Evolutionary conservation across 2,329 filamentous ascomycete species (phyloP).

Genomic region (Aspergillus bombycis): DNA sequence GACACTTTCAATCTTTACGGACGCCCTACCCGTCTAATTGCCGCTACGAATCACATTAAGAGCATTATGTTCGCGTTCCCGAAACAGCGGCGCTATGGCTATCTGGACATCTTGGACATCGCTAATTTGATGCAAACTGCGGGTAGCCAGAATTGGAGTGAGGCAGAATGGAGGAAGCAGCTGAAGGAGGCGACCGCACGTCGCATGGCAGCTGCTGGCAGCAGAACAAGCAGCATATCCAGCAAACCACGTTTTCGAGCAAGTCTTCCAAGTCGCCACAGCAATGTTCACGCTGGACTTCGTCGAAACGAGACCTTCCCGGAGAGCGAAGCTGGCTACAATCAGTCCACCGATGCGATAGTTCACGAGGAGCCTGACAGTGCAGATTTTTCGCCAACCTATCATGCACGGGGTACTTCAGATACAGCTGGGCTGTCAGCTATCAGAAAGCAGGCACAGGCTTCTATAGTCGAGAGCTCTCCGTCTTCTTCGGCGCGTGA

Average conservation of each 20-base stretch:
- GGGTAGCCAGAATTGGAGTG: constrained; percentile 76
- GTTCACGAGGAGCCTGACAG: constrained; percentile 30
- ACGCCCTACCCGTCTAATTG: constrained; percentile 80
- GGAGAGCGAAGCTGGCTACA: constrained; percentile 31
- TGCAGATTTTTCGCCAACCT: constrained; percentile 22
- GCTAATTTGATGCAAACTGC: constrained; percentile 76
- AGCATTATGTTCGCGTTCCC: constrained; percentile 99
- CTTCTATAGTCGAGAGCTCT: constrained; percentile 31
- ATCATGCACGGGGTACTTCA: constrained; percentile 36
- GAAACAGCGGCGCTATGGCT: constrained; percentile 82
- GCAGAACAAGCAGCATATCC: constrained; percentile 58
- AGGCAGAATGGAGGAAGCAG: constrained; percentile 85
- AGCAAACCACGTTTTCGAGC: constrained; percentile 50
- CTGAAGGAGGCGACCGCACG: constrained; percentile 82
- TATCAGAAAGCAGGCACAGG: constrained; percentile 16
- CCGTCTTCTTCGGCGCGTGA: constrained; percentile 44
- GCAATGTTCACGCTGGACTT: constrained; percentile 38
- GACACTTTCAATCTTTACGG: constrained; percentile 93
- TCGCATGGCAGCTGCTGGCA: constrained; percentile 41
- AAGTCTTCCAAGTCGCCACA: constrained; percentile 39
- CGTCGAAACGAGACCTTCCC: constrained; percentile 25
- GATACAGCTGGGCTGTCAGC: constrained; percentile 33
- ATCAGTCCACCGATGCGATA: constrained; percentile 41
- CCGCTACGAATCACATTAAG: constrained; percentile 81
- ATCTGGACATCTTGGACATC: constrained; percentile 86